Base-by-base conservation (phyloP, 192 early-diverging fungal genomes). In the Pilaira anomala region DNA sequence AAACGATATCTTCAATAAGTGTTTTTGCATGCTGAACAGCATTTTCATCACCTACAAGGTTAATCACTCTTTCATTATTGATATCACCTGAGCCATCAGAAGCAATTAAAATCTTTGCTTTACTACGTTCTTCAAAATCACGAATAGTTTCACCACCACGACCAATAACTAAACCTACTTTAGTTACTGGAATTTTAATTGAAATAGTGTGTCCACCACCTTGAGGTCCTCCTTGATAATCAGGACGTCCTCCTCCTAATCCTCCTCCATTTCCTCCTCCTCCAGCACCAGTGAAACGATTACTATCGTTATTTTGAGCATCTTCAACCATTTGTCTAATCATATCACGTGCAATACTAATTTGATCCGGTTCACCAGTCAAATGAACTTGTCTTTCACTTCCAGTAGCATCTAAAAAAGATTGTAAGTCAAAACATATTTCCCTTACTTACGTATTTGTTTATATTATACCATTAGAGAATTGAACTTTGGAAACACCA, bases 151-250 rank as follows among this genome's bases (percentile, higher is more conserved):
- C 90, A 13, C 90, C 90, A 41, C 87, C 81, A 29, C 85, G 72
- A 19, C 88, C 88, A 75, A 95, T 95, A 6, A 95, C 86, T 36
- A 95, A 75, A 0, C 93, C 93, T 7, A 95, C 92, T 60, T 87
- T 88, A 53, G 69, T 58, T 26, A 75, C 77, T 18, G 87, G 87
- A 57, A 89, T 83, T 59, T 78, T 72, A 14, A 88, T 83, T 13
- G 78, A 75, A n/a, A 75, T n/a, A 14, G 16, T 46, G 13, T 46
- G 44, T 19, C 74, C 69, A 59, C 55, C 67, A 26, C 25, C 25
- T 66, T 66, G n/a, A 64, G 62, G 40, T 62, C 36, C 60, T 9
- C 11, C 14, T 11, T 22, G 12, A 19, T 28, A 22, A 36, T 36
- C 33, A 36, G 33, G 33, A 36, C 33, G 33, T 36, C 33, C 33